phyloP scores from a whole-genome alignment of 768 basidiomycete species.

The Leccinum longicurvipes region DNA sequence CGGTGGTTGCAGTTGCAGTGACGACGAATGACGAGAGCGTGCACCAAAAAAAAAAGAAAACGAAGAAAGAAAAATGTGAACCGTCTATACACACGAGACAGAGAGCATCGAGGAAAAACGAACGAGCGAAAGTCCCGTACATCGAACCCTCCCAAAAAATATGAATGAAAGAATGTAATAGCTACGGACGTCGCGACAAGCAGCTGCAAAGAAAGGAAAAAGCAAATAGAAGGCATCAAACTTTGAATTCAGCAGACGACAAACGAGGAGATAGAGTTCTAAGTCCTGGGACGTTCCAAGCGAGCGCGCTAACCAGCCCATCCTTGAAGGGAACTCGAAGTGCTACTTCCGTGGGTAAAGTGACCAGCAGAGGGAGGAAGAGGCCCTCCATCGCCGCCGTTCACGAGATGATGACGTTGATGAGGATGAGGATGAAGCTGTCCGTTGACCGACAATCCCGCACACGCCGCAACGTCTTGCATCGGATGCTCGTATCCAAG shows the following conservation, averaged over 20 bases:
- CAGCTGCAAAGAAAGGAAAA: too few relatives aligned
- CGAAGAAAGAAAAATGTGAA: background rate
- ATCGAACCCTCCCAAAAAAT: background rate
- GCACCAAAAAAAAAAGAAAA: background rate
- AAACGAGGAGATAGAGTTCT: too few relatives aligned
- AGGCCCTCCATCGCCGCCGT: background rate
- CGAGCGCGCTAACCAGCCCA: background rate
- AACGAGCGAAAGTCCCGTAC: background rate
- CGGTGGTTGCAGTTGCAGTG: background rate
- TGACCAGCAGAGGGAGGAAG: background rate
- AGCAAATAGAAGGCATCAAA: background rate
- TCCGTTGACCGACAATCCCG: background rate
- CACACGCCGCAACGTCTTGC: background rate
- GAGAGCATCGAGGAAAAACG: background rate
- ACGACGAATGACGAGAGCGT: background rate
- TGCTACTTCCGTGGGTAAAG: background rate
- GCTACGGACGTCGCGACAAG: too few relatives aligned
- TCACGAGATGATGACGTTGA: background rate
- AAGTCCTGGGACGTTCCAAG: too few relatives aligned
- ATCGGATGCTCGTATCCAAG: background rate
- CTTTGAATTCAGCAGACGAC: background rate
- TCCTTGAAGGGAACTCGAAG: background rate
- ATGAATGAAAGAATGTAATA: background rate
- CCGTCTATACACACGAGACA: background rate
- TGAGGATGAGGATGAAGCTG: background rate